Evolutionary conservation across 768 basidiomycete genomes (phyloP), one percentile per base, ranked within the genome.

Genomic region (Podaxis mareebaensis): DNA sequence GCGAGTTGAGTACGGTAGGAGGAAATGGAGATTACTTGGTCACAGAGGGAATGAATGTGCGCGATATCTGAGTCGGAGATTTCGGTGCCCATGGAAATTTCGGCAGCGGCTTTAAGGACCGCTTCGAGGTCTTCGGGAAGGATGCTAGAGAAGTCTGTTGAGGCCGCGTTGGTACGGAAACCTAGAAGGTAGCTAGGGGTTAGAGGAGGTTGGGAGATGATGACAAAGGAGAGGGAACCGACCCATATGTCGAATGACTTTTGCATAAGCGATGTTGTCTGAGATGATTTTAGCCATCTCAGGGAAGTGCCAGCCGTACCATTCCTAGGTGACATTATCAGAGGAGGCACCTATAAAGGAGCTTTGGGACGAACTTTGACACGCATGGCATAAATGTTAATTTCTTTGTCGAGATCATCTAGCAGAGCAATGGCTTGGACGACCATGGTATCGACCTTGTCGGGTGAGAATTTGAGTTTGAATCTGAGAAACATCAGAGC

Each of bases 221-320:
- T 40, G n/a, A 48, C 55, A 7, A 28, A 46, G 13, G 44, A 15
- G 17, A 26, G 7, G 69, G 38, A 10, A 73, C 83, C 64, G 73
- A 88, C 92, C 97, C 96, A 99, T 96, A 38, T 83, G 76, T 61
- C 90, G 91, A 69, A 99, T 87, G 63, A 91, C 90, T 79, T 95
- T 97, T 64, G 97, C 96, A 74, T 99, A 99, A 20, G 96, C 96
- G 64, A 96, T 79, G 77, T 97, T 99, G 81, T 99, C 97, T 64
- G 89, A 87, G 67, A 99, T 92, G 74, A 99, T 99, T 81, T 98
- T 99, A 64, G 90, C 92, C 91, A 99, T 93, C 78, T 99, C 97
- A 4, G 97, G 97, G 85, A 99, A 99, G 80, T 99, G 97, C 97
- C 97, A 99, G 40, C 97, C 97, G 70, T 99, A 99, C 97, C 97